Evolutionary conservation across 2,329 filamentous ascomycete species (phyloP).

Genomic region (Trichoderma citrinoviride): DNA sequence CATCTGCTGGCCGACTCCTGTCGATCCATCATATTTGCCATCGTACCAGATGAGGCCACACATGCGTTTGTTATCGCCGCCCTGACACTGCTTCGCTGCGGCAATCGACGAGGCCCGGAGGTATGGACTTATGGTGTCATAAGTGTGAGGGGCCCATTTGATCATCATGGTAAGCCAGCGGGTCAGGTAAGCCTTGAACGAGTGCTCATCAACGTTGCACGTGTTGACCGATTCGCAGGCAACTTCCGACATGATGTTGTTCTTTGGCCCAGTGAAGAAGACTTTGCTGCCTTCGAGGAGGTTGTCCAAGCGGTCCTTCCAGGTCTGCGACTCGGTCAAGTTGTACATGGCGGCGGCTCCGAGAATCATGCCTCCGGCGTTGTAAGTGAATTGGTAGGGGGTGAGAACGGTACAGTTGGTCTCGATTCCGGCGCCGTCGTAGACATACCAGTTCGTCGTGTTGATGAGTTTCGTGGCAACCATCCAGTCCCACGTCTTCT

Average conservation of each 20-base stretch:
- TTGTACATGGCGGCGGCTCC: constrained; percentile 70
- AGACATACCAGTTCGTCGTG: constrained; percentile 54
- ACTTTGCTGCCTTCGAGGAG: constrained; percentile 53
- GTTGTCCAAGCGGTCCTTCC: constrained; percentile 58
- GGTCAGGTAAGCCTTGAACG: constrained; percentile 62
- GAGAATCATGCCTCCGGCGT: constrained; percentile 63
- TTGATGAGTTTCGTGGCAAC: constrained; percentile 56
- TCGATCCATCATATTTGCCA: constrained; percentile 55
- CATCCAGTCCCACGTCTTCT: constrained; percentile 70
- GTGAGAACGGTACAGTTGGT: constrained; percentile 58
- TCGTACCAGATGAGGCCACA: constrained; percentile 61
- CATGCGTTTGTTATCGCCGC: constrained; percentile 55
- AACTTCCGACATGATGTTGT: constrained; percentile 61
- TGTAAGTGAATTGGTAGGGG: constrained; percentile 67
- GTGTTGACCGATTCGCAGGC: constrained; percentile 61
- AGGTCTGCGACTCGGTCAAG: constrained; percentile 50
- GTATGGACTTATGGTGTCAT: constrained; percentile 50
- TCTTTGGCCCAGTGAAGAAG: constrained; percentile 53
- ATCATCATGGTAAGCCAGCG: constrained; percentile 61
- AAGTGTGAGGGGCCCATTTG: constrained; percentile 62
- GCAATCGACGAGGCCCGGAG: constrained; percentile 55
- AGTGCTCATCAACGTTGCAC: constrained; percentile 62
- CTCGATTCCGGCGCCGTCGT: constrained; percentile 58
- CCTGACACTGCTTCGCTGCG: constrained; percentile 56
- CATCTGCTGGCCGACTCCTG: constrained; percentile 70